Conservation (phyloP, 495 filamentous ascomycete species). For the Lepraria neglecta region DNA sequence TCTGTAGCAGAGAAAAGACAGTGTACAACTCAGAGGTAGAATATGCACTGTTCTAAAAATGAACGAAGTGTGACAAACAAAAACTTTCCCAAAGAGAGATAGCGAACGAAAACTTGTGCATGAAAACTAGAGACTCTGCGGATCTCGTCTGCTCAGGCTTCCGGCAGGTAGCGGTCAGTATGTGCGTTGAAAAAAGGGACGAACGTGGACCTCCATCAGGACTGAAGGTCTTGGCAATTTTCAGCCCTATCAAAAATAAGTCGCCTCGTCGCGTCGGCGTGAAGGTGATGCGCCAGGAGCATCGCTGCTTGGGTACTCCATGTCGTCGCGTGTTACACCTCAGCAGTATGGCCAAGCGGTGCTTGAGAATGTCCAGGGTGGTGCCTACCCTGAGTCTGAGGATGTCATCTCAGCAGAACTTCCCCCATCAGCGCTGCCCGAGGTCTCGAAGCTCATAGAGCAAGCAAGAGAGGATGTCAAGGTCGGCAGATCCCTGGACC, state of each 20-base stretch:
- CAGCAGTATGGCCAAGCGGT: constrained; percentile 57
- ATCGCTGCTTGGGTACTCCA: constrained; percentile 11
- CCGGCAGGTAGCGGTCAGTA: too few species aligned
- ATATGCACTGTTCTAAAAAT: too few species aligned
- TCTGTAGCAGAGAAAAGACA: too few species aligned
- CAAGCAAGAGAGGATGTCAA: constrained; percentile 62
- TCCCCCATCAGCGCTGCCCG: constrained; percentile 50
- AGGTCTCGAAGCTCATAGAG: constrained; percentile 57
- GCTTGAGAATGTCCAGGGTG: constrained; percentile 63
- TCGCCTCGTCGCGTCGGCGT: not conserved
- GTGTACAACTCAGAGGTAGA: too few species aligned
- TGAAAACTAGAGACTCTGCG: too few species aligned
- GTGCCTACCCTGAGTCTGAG: constrained; percentile 67
- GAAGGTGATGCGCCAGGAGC: not conserved
- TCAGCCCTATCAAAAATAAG: not conserved
- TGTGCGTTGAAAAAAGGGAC: too few species aligned
- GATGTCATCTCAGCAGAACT: constrained; percentile 58
- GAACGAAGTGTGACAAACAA: too few species aligned
- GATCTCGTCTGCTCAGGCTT: too few species aligned
- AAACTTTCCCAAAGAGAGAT: too few species aligned
- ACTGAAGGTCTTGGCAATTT: too few species aligned
- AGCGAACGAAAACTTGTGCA: too few species aligned
- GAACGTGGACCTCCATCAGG: too few species aligned
- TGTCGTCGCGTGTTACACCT: constrained; percentile 32
- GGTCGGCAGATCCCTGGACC: constrained; percentile 38